Evolutionary conservation across 2,329 filamentous ascomycete species (phyloP), one percentile per base, ranked within the genome.

Genomic region (Passalora sequoiae): DNA sequence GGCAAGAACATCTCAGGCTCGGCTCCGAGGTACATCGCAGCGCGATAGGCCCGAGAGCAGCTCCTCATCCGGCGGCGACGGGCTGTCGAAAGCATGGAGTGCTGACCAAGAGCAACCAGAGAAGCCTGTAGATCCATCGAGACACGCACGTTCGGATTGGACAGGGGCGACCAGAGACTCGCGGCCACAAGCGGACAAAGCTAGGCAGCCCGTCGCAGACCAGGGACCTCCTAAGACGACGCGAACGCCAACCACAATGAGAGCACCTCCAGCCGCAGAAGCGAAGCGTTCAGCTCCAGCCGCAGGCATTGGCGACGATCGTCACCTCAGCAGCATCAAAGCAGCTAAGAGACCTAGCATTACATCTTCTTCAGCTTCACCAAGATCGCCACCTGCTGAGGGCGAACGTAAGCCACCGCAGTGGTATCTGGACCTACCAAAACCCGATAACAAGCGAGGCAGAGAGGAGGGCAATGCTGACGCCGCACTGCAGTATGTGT

Each of bases 351-450:
- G 21, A 12, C 21, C 12, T 4, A 40, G 24, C 6, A 30, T 16
- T 13, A 16, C 12, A 16, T 17, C 36, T 10, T 37, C 38, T 8
- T 39, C 42, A 29, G 24, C 36, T 24, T 31, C 40, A 2, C 40
- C 49, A 16, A 12, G n/a, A 19, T 38, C 43, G 13, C 40, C 40
- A 6, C 16, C 15, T 7, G 13, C 25, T 9, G 31, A 40, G 5
- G 30, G 16, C 10, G n/a, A 27, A 3, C 27, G 19, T 13, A 28
- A 37, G 12, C 54, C 50, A 9, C 56, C 54, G 17, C 17, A 40
- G 15, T 58, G 54, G 56, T 58, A 58, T 33, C 17, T 20, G 4
- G 39, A 44, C n/a, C 15, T 47, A 9, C 12, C 24, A 9, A 19
- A 37, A 20, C n/a, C n/a, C n/a, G 17, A 13, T 15, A 10, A 20